These are phyloP conservation scores for Sorghum bicolor DNA, from an alignment of 176 grass and related monocot genomes.

Conservation along the genomic window DNA sequence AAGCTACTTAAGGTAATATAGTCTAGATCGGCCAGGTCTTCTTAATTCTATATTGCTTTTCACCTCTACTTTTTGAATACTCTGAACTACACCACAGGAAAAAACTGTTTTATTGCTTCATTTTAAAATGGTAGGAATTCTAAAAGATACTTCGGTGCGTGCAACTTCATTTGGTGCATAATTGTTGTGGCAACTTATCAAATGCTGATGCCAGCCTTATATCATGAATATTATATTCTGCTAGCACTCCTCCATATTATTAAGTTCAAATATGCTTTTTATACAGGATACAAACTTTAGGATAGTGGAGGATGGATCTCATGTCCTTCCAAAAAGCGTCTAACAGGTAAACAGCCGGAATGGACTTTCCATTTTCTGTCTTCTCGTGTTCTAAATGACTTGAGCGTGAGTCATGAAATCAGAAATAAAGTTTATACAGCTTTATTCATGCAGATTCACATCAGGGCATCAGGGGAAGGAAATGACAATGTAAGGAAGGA, in stretches of 20 bases:
- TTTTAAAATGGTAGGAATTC: background rate
- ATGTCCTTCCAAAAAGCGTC: constrained; percentile 31
- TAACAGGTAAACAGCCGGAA: constrained; percentile 4
- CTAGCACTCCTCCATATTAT: background rate
- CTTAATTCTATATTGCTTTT: background rate
- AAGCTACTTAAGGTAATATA: constrained; percentile 38
- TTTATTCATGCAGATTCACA: constrained; percentile 7
- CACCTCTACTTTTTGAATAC: background rate
- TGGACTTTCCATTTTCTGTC: background rate
- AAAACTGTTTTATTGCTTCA: background rate
- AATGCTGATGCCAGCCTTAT: background rate
- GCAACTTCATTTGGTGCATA: constrained; percentile 14
- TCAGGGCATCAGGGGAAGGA: background rate
- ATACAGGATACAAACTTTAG: constrained; percentile 25
- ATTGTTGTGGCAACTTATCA: background rate
- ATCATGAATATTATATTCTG: background rate
- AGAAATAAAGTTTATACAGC: background rate
- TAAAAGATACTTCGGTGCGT: background rate
- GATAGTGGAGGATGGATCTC: constrained; percentile 27
- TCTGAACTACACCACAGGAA: background rate
- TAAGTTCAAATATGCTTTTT: background rate
- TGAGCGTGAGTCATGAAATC: background rate
- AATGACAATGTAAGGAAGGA: background rate
- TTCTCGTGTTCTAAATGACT: background rate
- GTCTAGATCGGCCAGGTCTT: background rate